Conservation (phyloP, 2,329 filamentous ascomycete genomes). For the Aspergillus intermedius region DNA sequence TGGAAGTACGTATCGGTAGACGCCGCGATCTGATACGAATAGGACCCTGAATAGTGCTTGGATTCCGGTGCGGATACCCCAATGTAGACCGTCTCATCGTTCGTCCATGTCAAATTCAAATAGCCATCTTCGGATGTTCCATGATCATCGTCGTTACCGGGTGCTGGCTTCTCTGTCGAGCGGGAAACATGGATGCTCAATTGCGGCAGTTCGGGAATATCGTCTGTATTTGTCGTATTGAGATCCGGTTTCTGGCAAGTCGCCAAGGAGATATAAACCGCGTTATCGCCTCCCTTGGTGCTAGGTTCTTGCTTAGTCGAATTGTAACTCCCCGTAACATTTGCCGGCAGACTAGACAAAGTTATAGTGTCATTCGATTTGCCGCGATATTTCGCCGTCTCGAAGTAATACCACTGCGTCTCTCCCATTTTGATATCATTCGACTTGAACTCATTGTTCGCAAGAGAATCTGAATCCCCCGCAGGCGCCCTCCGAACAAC, state of each 20-base stretch:
- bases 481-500: constrained; percentile 54
- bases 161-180: background rate
- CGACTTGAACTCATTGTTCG: constrained; percentile 59
- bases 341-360: constrained; percentile 22
- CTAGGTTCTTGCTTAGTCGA: constrained; percentile 10
- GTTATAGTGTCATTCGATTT: constrained; percentile 28
- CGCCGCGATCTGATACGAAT: constrained; percentile 73
- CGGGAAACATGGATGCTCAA: constrained; percentile 72
- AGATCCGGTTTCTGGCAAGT: constrained; percentile 70
- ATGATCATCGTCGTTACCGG: background rate
- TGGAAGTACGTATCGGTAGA: constrained; percentile 77
- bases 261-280: constrained; percentile 75
- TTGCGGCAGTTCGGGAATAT: constrained; percentile 55
- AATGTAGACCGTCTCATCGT: constrained; percentile 65
- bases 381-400: constrained; percentile 49
- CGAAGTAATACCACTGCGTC: constrained; percentile 60
- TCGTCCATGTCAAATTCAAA: constrained; percentile 56
- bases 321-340: constrained; percentile 20
- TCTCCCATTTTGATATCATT: constrained; percentile 58
- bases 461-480: constrained; percentile 41
- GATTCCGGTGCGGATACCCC: constrained; percentile 65
- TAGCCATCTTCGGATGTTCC: constrained; percentile 60
- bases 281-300: constrained; percentile 13
- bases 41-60: constrained; percentile 58
- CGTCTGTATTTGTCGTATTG: constrained; percentile 31